Conservation (phyloP, 768 basidiomycete species). For the Suillus weaverae region DNA sequence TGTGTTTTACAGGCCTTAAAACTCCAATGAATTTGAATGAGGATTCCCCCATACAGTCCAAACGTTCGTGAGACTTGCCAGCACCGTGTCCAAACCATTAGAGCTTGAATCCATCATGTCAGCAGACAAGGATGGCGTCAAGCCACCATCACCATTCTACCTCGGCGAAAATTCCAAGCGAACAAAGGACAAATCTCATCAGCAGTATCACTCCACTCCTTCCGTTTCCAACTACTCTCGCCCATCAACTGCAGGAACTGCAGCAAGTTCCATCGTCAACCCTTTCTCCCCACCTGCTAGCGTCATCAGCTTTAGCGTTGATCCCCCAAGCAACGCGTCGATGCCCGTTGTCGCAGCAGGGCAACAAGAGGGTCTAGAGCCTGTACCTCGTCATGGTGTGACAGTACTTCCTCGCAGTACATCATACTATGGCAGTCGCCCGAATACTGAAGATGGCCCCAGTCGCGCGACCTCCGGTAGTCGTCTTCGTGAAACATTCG, state of each 20-base stretch:
- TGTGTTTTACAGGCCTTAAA: background rate
- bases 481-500: constrained; percentile 55
- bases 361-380: constrained; percentile 33
- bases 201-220: constrained; percentile 11
- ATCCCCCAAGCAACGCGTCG: constrained; percentile 30
- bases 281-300: constrained; percentile 56
- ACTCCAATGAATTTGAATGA: background rate
- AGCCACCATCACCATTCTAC: constrained; percentile 11
- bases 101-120: background rate
- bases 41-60: background rate
- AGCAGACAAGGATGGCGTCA: background rate
- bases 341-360: constrained; percentile 6
- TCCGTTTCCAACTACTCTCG: constrained; percentile 14
- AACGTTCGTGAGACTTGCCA: background rate
- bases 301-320: constrained; percentile 43
- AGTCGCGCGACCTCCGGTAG: constrained; percentile 34
- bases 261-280: constrained; percentile 28
- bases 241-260: constrained; percentile 26
- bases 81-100: too few species aligned
- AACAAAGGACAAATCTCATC: constrained; percentile 18
- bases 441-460: constrained; percentile 23
- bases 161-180: constrained; percentile 9
- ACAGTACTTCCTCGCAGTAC: constrained; percentile 41
- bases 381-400: constrained; percentile 35
- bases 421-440: constrained; percentile 40